phyloP scores from a whole-genome alignment of 1,284 basidiomycete species.

The Rhodofomes roseus region DNA sequence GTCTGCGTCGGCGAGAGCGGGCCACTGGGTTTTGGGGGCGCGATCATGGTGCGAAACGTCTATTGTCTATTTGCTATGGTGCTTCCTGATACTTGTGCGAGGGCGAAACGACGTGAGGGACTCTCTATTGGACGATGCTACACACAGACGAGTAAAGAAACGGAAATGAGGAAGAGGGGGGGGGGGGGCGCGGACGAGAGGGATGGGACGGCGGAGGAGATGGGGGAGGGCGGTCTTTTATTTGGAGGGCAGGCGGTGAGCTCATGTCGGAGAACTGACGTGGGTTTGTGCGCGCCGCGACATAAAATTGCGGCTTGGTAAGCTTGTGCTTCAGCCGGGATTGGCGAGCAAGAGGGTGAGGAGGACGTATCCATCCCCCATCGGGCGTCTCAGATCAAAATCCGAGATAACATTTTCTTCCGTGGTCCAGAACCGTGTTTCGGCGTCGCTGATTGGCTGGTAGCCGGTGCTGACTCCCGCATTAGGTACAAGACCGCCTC shows the following conservation, averaged over 20 bases:
- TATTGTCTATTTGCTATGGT: not conserved
- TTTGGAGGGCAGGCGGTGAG: not conserved
- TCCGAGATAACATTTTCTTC: not conserved
- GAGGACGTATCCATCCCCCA: not conserved
- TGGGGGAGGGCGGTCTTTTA: not conserved
- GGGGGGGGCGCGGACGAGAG: not conserved
- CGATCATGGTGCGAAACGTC: constrained; percentile 12
- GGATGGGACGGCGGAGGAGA: not conserved
- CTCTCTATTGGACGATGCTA: not conserved
- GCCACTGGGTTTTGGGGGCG: constrained; percentile 10
- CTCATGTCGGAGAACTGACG: not conserved
- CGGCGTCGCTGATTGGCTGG: not conserved
- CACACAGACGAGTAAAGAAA: not conserved
- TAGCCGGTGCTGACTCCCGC: not conserved
- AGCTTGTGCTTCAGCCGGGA: not conserved
- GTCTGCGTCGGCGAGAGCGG: constrained; percentile 22
- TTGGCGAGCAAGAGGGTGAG: not conserved
- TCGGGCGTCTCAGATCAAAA: not conserved
- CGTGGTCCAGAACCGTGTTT: not conserved
- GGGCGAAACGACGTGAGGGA: not conserved
- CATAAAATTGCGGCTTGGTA: not conserved
- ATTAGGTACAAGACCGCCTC: not conserved
- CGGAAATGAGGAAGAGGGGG: not conserved
- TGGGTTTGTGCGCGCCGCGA: not conserved
- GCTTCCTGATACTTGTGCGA: not conserved